Evolutionary conservation across 345 rosid genomes (phyloP).

Genomic region (Durio zibethinus): DNA sequence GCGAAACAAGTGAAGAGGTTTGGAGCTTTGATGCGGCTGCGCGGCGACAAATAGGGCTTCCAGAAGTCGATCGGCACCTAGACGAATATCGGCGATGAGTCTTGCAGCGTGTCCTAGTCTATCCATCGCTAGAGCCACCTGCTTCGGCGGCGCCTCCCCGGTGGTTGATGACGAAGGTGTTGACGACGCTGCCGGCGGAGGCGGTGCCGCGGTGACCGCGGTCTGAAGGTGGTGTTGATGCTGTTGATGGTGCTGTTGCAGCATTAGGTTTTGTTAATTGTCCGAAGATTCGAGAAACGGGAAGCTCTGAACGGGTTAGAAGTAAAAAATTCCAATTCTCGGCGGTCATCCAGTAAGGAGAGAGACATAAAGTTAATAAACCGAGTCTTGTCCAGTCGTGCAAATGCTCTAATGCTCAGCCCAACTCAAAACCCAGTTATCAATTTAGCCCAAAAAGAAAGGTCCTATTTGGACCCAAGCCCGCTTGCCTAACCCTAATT

Average conservation of each 20-base stretch:
- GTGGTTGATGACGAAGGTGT: slow-evolving; percentile 20
- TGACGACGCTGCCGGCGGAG: slow-evolving; percentile 22
- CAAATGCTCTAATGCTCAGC: not conserved
- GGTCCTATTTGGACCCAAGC: not conserved
- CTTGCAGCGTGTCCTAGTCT: slow-evolving; percentile 83
- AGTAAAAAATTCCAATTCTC: not conserved
- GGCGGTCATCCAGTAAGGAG: not conserved
- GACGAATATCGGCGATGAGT: slow-evolving; percentile 78
- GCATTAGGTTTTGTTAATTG: not conserved
- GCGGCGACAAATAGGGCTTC: slow-evolving; percentile 71
- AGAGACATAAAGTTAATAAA: no score
- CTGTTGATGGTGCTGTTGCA: not conserved
- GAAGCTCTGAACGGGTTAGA: not conserved
- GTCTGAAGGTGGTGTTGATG: not conserved
- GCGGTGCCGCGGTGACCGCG: slow-evolving; percentile 8
- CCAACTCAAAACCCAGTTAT: not conserved
- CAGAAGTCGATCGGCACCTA: slow-evolving; percentile 90
- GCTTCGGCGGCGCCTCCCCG: slow-evolving; percentile 89
- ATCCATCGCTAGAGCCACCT: slow-evolving; percentile 93
- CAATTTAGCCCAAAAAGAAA: not conserved
- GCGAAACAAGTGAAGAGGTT: slow-evolving; percentile 55
- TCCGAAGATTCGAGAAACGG: not conserved
- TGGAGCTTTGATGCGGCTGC: slow-evolving; percentile 63
- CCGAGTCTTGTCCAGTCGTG: no score
- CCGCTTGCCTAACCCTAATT: not conserved